Base-by-base conservation (phyloP, 164 flowering plant species). In the Amborella trichopoda region DNA sequence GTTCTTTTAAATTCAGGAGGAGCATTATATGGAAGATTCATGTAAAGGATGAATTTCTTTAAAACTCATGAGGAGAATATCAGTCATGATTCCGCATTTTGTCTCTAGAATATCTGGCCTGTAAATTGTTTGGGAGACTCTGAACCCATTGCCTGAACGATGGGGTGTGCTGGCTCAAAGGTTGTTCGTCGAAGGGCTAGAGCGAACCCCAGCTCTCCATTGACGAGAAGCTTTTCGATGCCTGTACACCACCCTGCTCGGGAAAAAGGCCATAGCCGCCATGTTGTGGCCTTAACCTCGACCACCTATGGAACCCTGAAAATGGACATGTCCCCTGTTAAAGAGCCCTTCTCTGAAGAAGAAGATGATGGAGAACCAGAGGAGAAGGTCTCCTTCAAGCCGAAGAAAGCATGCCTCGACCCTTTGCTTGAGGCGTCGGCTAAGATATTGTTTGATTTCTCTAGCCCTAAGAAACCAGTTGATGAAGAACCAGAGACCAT, bases 401-500 rank as follows among this genome's bases (percentile, higher is more conserved):
- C 6, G 34, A 30, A 30, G 34, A 30, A 30, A 30, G 6, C 13
- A 6, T 30, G 13, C 34, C 13, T 30, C 34, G 9, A 30, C 34
- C 34, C 6, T 30, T 13, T 13, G 6, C 34, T 6, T 13, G 34
- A 30, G 13, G 6, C 42, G 42, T 11, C 12, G 18, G 42, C 18
- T 6, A 16, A 39, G 25, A 3, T 34, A 5, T 20, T 16, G 79
- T 60, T 12, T 69, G 77, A 37, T 41, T 69, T 0, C 40, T 53
- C 49, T 76, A 75, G n/a, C 32, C 83, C 14, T 51, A 59, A 20
- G 75, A 72, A 58, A 96, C 90, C 13, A 84, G 77, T 66, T 52
- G 69, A 1, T 84, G 94, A 90, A 77, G 96, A 87, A 62, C 95
- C 96, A 0, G 94, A 87, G 61, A 77, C 74, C 4, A 80, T 91